Conservation (phyloP, 2,329 filamentous ascomycete genomes). For the Nemania sp. region DNA sequence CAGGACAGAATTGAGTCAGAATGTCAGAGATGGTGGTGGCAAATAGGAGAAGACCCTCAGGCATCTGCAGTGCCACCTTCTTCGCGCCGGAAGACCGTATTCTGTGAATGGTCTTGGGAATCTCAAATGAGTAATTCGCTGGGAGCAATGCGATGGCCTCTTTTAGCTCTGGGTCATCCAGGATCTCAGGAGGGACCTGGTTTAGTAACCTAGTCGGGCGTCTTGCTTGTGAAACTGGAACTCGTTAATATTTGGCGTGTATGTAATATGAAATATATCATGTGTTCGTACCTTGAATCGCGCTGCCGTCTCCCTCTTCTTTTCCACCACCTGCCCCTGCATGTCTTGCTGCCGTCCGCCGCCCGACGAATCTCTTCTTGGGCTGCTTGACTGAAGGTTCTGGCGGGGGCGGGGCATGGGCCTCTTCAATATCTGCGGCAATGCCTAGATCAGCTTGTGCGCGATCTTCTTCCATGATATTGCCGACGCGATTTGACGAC, state of each 20-base stretch:
- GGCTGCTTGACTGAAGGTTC: conserved; percentile 70
- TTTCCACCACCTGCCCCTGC: conserved; percentile 48
- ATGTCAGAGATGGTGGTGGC: conserved; percentile 98
- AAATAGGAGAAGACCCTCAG: conserved; percentile 93
- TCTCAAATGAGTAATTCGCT: conserved; percentile 97
- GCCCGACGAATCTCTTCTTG: conserved; percentile 91
- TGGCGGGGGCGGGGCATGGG: conserved; percentile 51
- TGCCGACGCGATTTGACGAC: background rate
- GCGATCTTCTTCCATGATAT: conserved; percentile 80
- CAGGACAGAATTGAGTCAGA: conserved; percentile 91
- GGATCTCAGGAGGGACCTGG: conserved; percentile 87
- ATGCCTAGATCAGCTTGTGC: conserved; percentile 77
- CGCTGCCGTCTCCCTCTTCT: conserved; percentile 69
- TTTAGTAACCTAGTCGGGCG: conserved; percentile 85
- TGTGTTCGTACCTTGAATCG: conserved; percentile 73
- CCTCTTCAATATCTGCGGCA: conserved; percentile 72
- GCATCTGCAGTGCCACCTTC: conserved; percentile 94
- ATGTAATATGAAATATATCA: background rate
- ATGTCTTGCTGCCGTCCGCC: conserved; percentile 70
- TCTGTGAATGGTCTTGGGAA: conserved; percentile 96
- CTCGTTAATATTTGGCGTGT: conserved; percentile 19
- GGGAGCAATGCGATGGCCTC: conserved; percentile 88
- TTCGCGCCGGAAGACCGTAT: conserved; percentile 84
- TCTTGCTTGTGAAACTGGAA: conserved; percentile 75
- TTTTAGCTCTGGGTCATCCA: conserved; percentile 86